Base-by-base conservation (phyloP, 1,284 basidiomycete species). In the Phenoliferia sp. region DNA sequence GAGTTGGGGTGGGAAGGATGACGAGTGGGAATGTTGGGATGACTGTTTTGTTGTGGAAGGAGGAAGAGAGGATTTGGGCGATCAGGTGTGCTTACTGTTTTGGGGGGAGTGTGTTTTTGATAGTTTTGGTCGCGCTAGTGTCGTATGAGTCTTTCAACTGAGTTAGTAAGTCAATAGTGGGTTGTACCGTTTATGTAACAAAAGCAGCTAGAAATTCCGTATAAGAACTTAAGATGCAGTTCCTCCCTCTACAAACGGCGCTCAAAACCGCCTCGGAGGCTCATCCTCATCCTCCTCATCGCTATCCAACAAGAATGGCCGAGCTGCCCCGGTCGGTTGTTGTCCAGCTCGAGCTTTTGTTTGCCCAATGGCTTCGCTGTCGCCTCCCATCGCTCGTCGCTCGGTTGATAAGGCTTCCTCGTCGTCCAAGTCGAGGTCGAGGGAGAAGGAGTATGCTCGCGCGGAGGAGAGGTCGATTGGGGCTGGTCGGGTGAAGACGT, bases 401-500 rank as follows among this genome's bases (percentile, higher is more conserved):
- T 73, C 72, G 3, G 65, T 69, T 58, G 68, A 62, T 2, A 73
- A 54, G 7, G 73, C 74, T 62, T 76, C 74, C 54, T 82, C 87
- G 85, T 73, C 90, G 84, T 75, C 89, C 82, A 78, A 86, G 80
- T 79, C 90, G 81, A 75, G 86, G 84, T 75, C 87, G 81, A 79
- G 86, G 82, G 79, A 80, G 61, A 79, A 74, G 3, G 77, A 77
- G 48, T 80, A 80, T 2, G 78, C 73, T 3, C 80, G 77, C 0
- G 81, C 82, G 64, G 80, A 78, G 15, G 78, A 79, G n/a, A 96
- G 87, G 78, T 96, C 93, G 76, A 97, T 96, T 0, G 92, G 91
- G 75, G 89, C 92, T 9, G 94, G 92, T 59, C 88, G 87, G 29
- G 91, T 88, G 79, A 96, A 92, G 75, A 96, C 90, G 1, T 92